Conservation (phyloP, 2,329 filamentous ascomycete species). For the Fusarium nanum region DNA sequence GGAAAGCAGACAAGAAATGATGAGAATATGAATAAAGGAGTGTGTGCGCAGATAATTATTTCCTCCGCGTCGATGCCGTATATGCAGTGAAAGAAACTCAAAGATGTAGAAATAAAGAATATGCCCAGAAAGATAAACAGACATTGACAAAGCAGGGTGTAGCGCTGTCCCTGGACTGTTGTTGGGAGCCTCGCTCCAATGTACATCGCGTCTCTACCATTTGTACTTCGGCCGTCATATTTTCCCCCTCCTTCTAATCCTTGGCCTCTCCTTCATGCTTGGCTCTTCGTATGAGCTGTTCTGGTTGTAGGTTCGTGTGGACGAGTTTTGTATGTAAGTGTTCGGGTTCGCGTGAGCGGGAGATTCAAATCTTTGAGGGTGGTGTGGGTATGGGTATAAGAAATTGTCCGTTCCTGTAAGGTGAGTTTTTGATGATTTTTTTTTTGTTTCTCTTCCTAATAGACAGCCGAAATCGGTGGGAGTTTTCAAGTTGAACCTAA, state of each 20-base stretch:
- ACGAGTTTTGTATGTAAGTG: slow-evolving; percentile 37
- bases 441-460: neutral
- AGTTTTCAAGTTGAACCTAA: neutral
- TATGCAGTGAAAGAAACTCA: slow-evolving; percentile 23
- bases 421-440: slow-evolving; percentile 3
- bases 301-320: slow-evolving; percentile 26
- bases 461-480: neutral
- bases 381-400: slow-evolving; percentile 45
- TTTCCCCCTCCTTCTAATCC: slow-evolving; percentile 9
- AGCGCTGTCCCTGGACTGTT: slow-evolving; percentile 32
- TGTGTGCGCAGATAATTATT: slow-evolving; percentile 34
- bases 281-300: slow-evolving; percentile 9
- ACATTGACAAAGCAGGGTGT: slow-evolving; percentile 24
- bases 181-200: slow-evolving; percentile 15
- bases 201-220: slow-evolving; percentile 5
- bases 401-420: slow-evolving; percentile 21
- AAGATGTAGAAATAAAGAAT: slow-evolving; percentile 25
- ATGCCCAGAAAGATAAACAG: slow-evolving; percentile 31
- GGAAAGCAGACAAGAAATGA: slow-evolving; percentile 25
- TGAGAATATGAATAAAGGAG: slow-evolving; percentile 32
- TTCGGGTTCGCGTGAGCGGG: slow-evolving; percentile 52
- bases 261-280: slow-evolving; percentile 9
- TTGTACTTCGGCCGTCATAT: slow-evolving; percentile 14
- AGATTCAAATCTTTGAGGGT: slow-evolving; percentile 44
- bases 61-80: slow-evolving; percentile 30